Percentiles rank a stretch among this genome's conserved stretches.
These are phyloP conservation scores for Neostapfia colusana DNA, from an alignment of 176 grass and related monocot species.

Conservation along the genomic window DNA sequence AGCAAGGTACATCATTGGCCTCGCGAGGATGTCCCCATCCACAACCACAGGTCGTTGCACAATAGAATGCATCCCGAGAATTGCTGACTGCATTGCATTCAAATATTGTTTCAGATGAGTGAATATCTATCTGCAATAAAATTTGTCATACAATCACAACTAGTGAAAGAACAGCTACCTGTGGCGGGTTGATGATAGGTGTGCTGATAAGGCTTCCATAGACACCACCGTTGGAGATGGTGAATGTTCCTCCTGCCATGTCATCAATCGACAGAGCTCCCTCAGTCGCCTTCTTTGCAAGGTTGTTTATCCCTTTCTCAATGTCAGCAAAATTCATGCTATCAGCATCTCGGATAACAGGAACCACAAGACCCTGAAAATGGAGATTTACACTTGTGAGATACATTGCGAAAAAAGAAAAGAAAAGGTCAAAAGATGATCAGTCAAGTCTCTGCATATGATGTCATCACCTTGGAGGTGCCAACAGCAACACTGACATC, in stretches of 20 bases:
- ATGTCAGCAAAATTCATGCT: constrained; percentile 81
- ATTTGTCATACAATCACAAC: not conserved
- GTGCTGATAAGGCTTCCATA: constrained; percentile 89
- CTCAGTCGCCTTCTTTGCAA: constrained; percentile 78
- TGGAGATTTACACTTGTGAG: constrained; percentile 2
- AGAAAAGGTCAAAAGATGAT: not conserved
- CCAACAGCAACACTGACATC: constrained; percentile 94
- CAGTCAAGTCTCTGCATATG: not conserved
- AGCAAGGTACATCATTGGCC: constrained; percentile 84
- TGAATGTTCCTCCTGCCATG: constrained; percentile 89
- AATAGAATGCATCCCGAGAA: constrained; percentile 87
- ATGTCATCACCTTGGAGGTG: constrained; percentile 66
- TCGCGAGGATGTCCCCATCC: constrained; percentile 51
- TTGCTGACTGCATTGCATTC: constrained; percentile 60
- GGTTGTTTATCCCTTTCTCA: constrained; percentile 75
- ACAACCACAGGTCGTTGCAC: constrained; percentile 70
- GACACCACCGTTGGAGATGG: constrained; percentile 85
- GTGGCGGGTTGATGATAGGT: constrained; percentile 83
- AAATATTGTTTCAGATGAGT: not conserved
- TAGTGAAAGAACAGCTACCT: constrained; percentile 34
- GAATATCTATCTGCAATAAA: not conserved
- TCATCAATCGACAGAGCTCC: constrained; percentile 86
- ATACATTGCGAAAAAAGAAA: not conserved
- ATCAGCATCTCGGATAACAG: constrained; percentile 75
- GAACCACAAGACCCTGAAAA: constrained; percentile 75